Evolutionary conservation across 306 rosid species (phyloP).

Genomic region (Corylus americana): DNA sequence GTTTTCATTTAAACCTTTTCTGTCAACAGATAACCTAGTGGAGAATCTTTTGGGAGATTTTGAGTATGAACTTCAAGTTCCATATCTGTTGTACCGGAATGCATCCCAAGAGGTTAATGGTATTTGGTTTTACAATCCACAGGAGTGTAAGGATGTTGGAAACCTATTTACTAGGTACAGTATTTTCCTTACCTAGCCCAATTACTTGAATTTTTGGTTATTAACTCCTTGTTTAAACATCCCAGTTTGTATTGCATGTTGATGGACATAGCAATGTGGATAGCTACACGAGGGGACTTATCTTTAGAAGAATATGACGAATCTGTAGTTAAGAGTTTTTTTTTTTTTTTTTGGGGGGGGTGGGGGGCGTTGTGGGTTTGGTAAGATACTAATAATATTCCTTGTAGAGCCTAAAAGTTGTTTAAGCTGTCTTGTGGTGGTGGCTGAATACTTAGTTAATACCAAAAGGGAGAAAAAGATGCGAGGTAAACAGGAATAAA

Average conservation of each 20-base stretch:
- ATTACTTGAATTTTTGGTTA: background rate
- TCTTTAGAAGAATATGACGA: background rate
- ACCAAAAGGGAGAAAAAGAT: too few relatives aligned
- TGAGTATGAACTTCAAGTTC: conserved; percentile 89
- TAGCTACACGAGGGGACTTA: background rate
- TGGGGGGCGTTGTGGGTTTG: background rate
- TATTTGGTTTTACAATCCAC: conserved; percentile 93
- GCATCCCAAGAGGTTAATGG: conserved; percentile 96
- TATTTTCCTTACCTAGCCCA: conserved; percentile 13
- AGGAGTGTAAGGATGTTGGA: conserved; percentile 94
- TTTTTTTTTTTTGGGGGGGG: too few relatives aligned
- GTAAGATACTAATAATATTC: background rate
- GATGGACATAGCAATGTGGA: background rate
- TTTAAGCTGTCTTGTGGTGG: background rate
- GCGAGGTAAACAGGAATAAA: too few relatives aligned
- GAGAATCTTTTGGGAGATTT: conserved; percentile 93
- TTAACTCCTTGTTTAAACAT: background rate
- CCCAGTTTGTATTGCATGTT: background rate
- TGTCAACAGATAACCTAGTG: conserved; percentile 79
- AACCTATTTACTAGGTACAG: conserved; percentile 75
- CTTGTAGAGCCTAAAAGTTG: background rate
- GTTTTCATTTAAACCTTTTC: background rate
- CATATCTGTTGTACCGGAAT: conserved; percentile 85
- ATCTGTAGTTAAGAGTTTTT: background rate
- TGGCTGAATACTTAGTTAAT: background rate